A percentile compares a stretch with the other conserved stretches of the same genome.
These are phyloP conservation scores for Malassezia japonica DNA, from an alignment of 1,284 basidiomycete species.

Conservation along the genomic window DNA sequence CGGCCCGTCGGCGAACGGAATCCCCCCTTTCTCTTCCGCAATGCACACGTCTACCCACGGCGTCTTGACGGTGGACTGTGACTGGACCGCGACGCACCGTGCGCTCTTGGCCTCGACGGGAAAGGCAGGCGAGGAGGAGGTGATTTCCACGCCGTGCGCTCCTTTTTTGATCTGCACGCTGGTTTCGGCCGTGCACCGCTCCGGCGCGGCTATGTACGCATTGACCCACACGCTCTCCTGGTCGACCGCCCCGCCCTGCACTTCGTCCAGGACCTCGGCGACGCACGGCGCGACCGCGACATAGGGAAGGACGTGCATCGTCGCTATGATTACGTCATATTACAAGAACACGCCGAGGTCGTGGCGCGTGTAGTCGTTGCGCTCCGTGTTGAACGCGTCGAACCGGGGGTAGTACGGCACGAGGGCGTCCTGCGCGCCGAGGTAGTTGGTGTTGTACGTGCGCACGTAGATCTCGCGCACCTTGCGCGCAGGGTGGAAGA, in stretches of 20 bases:
- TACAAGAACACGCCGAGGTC: conserved; percentile 25
- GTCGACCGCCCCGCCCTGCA: neutral
- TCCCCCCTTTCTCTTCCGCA: neutral
- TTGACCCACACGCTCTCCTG: conserved; percentile 8
- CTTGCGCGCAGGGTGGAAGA: conserved; percentile 68
- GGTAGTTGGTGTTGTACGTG: conserved; percentile 60
- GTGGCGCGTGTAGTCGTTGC: conserved; percentile 38
- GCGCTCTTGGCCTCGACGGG: too few relatives aligned
- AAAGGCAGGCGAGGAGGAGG: too few relatives aligned
- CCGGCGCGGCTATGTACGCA: neutral
- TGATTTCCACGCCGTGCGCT: too few relatives aligned
- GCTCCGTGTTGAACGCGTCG: conserved; percentile 34
- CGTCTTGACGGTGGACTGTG: too few relatives aligned
- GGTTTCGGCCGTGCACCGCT: neutral
- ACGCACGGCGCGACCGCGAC: conserved; percentile 5
- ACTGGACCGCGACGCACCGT: too few relatives aligned
- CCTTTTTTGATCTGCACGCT: too few relatives aligned
- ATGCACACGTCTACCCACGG: too few relatives aligned
- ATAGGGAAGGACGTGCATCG: conserved; percentile 7
- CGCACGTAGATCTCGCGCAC: conserved; percentile 83
- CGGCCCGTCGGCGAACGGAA: neutral
- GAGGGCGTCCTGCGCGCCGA: conserved; percentile 77
- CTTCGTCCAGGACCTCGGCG: conserved; percentile 6
- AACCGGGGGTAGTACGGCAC: conserved; percentile 78
- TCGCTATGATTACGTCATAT: neutral